A percentile compares a stretch with the other conserved stretches of the same genome.
These are phyloP conservation scores for Paraconiothyrium brasiliense DNA, from an alignment of 2,329 filamentous ascomycete species.

Conservation along the genomic window DNA sequence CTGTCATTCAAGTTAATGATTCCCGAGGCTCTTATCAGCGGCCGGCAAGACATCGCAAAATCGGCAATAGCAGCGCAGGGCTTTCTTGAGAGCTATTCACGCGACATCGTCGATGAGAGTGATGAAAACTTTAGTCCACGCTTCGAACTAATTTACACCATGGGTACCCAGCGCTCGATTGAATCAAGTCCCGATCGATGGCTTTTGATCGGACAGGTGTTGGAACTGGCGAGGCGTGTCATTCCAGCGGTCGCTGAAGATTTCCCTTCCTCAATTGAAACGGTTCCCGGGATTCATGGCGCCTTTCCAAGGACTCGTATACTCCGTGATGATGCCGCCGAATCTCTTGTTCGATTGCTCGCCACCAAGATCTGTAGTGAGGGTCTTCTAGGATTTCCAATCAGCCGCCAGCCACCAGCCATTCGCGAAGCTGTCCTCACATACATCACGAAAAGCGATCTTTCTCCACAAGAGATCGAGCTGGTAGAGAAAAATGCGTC, in stretches of 20 bases:
- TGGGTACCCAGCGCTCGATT: slow-evolving; percentile 62
- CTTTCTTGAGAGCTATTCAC: slow-evolving; percentile 55
- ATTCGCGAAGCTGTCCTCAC: slow-evolving; percentile 46
- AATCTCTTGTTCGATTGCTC: neutral
- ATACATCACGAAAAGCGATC: slow-evolving; percentile 56
- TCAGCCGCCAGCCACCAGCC: slow-evolving; percentile 46
- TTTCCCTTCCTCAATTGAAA: slow-evolving; percentile 56
- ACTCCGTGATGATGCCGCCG: slow-evolving; percentile 45
- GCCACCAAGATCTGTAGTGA: neutral
- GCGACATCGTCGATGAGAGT: slow-evolving; percentile 71
- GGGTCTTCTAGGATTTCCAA: slow-evolving; percentile 51
- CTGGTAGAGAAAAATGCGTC: slow-evolving; percentile 31
- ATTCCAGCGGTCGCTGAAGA: slow-evolving; percentile 37
- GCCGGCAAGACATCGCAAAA: slow-evolving; percentile 38
- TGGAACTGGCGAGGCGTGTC: slow-evolving; percentile 55
- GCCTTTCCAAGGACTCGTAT: slow-evolving; percentile 39
- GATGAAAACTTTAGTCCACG: slow-evolving; percentile 70
- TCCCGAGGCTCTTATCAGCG: slow-evolving; percentile 57
- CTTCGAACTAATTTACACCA: slow-evolving; percentile 71
- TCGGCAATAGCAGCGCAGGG: slow-evolving; percentile 54
- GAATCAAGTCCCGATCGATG: slow-evolving; percentile 66
- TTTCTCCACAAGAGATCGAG: slow-evolving; percentile 43
- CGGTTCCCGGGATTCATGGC: slow-evolving; percentile 33
- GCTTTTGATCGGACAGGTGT: slow-evolving; percentile 63
- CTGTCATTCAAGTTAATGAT: slow-evolving; percentile 71